These are phyloP conservation scores for Podaxis carcinomalis DNA, from an alignment of 768 basidiomycete species.

Conservation along the genomic window DNA sequence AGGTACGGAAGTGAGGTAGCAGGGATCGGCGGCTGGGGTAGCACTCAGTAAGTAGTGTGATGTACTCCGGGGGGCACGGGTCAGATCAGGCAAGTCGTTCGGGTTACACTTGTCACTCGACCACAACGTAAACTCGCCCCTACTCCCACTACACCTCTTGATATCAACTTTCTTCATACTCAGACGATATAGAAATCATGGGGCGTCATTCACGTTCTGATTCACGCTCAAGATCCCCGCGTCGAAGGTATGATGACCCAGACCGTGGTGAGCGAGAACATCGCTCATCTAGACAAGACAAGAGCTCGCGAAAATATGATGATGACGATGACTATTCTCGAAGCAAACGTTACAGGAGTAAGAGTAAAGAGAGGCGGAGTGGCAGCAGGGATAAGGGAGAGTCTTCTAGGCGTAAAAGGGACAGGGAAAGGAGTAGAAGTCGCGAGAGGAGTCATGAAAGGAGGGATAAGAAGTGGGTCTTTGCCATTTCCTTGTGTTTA, in stretches of 20 bases:
- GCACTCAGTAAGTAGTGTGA: background rate
- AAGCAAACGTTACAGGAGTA: slow-evolving; percentile 26
- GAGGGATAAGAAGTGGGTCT: slow-evolving; percentile 43
- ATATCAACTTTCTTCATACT: background rate
- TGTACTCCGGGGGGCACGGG: background rate
- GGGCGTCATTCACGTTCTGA: slow-evolving; percentile 46
- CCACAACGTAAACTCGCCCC: background rate
- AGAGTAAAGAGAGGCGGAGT: slow-evolving; percentile 23
- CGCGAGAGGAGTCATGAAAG: slow-evolving; percentile 29
- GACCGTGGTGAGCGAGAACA: slow-evolving; percentile 29
- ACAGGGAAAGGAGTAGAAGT: slow-evolving; percentile 34
- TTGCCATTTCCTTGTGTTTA: background rate
- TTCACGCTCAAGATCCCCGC: slow-evolving; percentile 26
- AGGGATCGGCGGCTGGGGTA: background rate
- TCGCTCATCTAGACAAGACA: slow-evolving; percentile 30
- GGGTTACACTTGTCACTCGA: background rate
- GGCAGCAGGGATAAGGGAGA: slow-evolving; percentile 26
- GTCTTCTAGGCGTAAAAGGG: slow-evolving; percentile 22
- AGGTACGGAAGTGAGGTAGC: background rate
- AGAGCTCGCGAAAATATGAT: slow-evolving; percentile 18
- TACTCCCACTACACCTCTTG: background rate
- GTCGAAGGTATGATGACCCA: slow-evolving; percentile 36
- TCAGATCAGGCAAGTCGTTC: background rate
- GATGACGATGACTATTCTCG: slow-evolving; percentile 27
- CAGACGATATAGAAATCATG: slow-evolving; percentile 28